A percentile compares a stretch with the other conserved stretches of the same genome.
phyloP scores from a whole-genome alignment of 495 filamentous ascomycete species.

The Oleoguttula mirabilis region DNA sequence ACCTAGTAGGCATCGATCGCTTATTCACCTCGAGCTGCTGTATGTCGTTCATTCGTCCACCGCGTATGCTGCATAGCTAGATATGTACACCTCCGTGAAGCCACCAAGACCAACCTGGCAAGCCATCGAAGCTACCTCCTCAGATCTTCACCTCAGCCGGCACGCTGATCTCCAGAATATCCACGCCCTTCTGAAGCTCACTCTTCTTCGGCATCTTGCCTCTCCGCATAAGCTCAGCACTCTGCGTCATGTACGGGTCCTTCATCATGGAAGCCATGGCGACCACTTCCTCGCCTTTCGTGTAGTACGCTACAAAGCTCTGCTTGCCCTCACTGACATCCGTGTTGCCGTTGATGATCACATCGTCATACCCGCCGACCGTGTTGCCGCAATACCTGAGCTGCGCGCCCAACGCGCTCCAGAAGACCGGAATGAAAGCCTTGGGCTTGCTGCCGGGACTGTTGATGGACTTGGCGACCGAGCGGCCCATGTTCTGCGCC shows the following conservation, averaged over 20 bases:
- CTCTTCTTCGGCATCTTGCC: slow-evolving; percentile 71
- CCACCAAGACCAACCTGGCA: too few species aligned
- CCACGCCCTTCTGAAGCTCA: slow-evolving; percentile 58
- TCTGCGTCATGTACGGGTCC: slow-evolving; percentile 77
- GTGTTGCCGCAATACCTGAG: slow-evolving; percentile 87
- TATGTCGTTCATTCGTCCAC: too few species aligned
- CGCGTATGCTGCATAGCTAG: too few species aligned
- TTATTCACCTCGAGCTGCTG: too few species aligned
- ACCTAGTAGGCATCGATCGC: too few species aligned
- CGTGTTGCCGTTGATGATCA: slow-evolving; percentile 63
- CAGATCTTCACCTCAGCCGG: slow-evolving; percentile 42
- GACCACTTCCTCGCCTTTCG: slow-evolving; percentile 75
- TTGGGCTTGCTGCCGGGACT: slow-evolving; percentile 48
- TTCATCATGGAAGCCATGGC: slow-evolving; percentile 66
- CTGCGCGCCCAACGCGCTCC: slow-evolving; percentile 83
- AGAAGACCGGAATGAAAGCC: slow-evolving; percentile 85
- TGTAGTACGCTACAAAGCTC: slow-evolving; percentile 83
- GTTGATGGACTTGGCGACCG: slow-evolving; percentile 61
- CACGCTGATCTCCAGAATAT: slow-evolving; percentile 53
- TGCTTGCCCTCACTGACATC: slow-evolving; percentile 43
- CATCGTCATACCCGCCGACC: slow-evolving; percentile 64
- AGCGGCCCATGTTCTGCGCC: slow-evolving; percentile 79
- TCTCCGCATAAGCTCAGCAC: slow-evolving; percentile 73
- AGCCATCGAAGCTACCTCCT: too few species aligned
- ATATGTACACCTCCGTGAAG: too few species aligned